Evolutionary conservation across 345 rosid genomes (phyloP).

Genomic region (Eucalyptus pauciflora): DNA sequence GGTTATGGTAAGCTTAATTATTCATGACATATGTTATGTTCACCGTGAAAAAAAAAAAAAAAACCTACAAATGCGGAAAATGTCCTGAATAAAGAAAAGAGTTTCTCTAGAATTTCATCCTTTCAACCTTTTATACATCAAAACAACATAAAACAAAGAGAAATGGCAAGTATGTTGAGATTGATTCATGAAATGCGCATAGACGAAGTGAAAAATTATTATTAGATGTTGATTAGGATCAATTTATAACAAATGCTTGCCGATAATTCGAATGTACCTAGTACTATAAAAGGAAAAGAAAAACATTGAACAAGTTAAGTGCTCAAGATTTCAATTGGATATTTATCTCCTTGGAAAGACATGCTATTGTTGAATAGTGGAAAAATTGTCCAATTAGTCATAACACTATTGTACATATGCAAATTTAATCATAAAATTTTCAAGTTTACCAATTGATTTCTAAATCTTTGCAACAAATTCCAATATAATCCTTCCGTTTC

Average conservation of each 20-base stretch:
- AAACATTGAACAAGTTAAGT: no score
- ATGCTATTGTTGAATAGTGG: no score
- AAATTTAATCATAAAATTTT: no score
- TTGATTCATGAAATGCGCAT: neutral
- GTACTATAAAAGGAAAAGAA: no score
- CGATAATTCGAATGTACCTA: no score
- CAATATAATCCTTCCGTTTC: no score
- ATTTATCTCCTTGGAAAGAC: no score
- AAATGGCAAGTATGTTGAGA: neutral
- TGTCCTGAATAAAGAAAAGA: neutral
- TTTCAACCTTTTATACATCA: neutral
- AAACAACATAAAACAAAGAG: neutral
- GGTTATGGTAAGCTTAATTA: neutral
- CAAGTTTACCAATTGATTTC: no score
- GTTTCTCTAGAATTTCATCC: neutral
- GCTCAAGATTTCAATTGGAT: no score
- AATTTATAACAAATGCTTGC: neutral
- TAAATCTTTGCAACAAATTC: no score
- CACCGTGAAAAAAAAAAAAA: neutral
- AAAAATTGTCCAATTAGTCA: no score
- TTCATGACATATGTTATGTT: neutral
- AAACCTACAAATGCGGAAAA: neutral
- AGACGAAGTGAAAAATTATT: neutral
- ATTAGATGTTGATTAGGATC: neutral
- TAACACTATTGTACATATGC: no score